Evolutionary conservation across 2,329 filamentous ascomycete species (phyloP), one percentile per base, ranked within the genome.

Genomic region (Pyrenochaeta sp.): DNA sequence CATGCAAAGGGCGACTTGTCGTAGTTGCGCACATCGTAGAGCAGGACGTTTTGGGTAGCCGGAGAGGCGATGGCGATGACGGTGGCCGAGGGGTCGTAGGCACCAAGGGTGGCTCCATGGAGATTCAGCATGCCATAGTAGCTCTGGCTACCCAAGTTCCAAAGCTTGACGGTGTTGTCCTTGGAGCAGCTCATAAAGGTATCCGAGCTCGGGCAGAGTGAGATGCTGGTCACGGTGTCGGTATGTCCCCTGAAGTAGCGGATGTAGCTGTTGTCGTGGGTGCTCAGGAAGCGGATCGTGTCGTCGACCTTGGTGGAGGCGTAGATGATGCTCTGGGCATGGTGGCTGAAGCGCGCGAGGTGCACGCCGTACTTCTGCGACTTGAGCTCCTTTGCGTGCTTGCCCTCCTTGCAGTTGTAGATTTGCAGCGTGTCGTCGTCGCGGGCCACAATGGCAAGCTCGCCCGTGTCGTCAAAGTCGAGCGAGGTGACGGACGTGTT

Each of bases 281-380:
- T 96, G 43, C 84, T 95, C 51, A 91, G 87, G 74, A 88, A 96
- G 68, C 85, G 87, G 56, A 88, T 95, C 62, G 84, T 91, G 76
- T 93, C 88, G 65, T 99, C 95, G 60, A 95, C 85, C 68, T 96
- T 96, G 9, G 94, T 99, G 68, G 90, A 96, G 37, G 94, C 92
- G 65, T 97, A 96, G 47, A 99, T 86, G 65, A 99, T 90, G 68
- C 90, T 92, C 15, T 90, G 90, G 55, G 86, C 86, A 48, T 93
- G 89, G 68, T 97, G 94, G 1, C 93, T 96, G 72, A 97, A 99
- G 60, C 90, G 88, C 24, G 94, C 94, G 42, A 96, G 81, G 68
- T 96, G 94, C 13, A 90, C 91, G 47, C 94, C 94, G 63, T 99
- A 99, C 70, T 99, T 99, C 68, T 97, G 96, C 74, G 89, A 95